Evolutionary conservation across 225 moss, liverwort and hornwort genomes (phyloP).

Genomic region (Straminergon stramineum): DNA sequence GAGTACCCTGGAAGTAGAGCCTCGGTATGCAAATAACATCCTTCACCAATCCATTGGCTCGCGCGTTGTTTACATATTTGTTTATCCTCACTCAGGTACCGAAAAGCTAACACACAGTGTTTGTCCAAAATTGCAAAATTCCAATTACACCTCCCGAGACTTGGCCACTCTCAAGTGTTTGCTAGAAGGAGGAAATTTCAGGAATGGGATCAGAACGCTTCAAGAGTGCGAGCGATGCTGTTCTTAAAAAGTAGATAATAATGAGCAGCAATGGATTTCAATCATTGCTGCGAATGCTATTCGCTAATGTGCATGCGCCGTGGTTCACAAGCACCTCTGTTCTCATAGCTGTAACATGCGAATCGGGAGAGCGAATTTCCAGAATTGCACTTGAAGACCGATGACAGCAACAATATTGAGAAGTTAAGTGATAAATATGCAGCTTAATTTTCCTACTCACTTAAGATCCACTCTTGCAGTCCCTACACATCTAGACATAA

Average conservation of each 20-base stretch:
- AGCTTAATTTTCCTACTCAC: background rate
- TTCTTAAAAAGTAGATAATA: too few species aligned
- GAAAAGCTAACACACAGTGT: background rate
- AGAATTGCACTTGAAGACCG: background rate
- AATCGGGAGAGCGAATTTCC: background rate
- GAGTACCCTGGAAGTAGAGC: background rate
- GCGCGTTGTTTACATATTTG: background rate
- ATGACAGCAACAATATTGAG: background rate
- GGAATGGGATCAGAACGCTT: background rate
- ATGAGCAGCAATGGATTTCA: background rate
- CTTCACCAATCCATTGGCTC: background rate
- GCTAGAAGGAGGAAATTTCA: background rate
- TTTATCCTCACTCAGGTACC: too few species aligned
- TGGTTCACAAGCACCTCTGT: background rate
- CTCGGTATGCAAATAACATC: too few species aligned
- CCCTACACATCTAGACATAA: too few species aligned
- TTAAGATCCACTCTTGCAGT: too few species aligned
- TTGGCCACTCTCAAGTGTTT: background rate
- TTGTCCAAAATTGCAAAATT: too few species aligned
- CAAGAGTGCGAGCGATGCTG: background rate
- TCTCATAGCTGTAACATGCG: too few species aligned
- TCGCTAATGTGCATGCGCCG: background rate
- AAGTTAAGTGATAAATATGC: background rate
- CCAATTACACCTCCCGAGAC: too few species aligned
- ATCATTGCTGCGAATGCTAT: background rate